Evolutionary conservation across 1,284 basidiomycete genomes (phyloP).

Genomic region (Trichosporon sp.): DNA sequence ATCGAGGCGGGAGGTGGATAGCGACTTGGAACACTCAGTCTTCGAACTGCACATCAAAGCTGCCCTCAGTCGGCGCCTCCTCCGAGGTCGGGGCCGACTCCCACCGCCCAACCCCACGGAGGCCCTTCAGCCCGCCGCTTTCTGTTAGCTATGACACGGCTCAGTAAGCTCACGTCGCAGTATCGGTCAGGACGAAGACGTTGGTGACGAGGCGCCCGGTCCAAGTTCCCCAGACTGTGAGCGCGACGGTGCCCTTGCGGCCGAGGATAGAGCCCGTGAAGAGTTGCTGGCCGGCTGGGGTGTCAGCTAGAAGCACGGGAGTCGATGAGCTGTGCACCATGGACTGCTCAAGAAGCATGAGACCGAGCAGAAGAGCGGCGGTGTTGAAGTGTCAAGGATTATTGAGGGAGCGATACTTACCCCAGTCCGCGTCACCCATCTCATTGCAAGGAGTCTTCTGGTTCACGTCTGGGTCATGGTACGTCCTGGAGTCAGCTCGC

Average conservation of each 20-base stretch:
- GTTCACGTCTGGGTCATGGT: neutral
- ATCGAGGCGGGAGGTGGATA: too few species aligned
- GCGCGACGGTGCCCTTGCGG: slow-evolving; percentile 17
- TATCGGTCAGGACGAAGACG: slow-evolving; percentile 15
- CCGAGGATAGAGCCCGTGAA: slow-evolving; percentile 19
- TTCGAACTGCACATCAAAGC: neutral
- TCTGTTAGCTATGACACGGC: too few species aligned
- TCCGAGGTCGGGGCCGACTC: neutral
- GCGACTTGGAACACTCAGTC: neutral
- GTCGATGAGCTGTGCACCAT: too few species aligned
- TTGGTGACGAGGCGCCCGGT: slow-evolving; percentile 4
- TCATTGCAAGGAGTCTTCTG: neutral
- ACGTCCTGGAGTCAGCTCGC: slow-evolving; percentile 3
- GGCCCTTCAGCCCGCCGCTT: slow-evolving; percentile 14
- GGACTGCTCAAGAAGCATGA: neutral
- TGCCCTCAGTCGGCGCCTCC: slow-evolving; percentile 9
- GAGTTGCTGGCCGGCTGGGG: slow-evolving; percentile 8
- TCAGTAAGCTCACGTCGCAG: neutral
- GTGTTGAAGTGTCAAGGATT: too few species aligned
- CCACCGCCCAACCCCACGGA: neutral
- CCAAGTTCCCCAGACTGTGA: slow-evolving; percentile 1
- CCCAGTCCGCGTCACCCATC: slow-evolving; percentile 10
- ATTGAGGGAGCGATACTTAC: neutral
- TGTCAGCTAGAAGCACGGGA: neutral
- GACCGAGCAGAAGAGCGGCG: neutral